Conservation (phyloP, 331 rosid species). For the Cydonia oblonga region DNA sequence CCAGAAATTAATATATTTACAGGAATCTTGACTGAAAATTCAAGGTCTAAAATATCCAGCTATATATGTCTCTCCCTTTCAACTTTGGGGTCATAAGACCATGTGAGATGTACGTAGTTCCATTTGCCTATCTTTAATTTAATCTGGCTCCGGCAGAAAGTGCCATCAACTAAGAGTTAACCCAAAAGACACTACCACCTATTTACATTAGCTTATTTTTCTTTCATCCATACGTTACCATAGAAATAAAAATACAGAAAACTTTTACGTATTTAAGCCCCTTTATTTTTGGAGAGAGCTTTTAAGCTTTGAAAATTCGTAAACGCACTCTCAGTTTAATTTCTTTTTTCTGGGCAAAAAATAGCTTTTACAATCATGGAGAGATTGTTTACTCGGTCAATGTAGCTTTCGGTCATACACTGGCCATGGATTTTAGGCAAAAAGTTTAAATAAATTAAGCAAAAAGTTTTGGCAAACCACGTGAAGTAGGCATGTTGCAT, state of each 20-base stretch:
- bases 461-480: conserved; percentile 26
- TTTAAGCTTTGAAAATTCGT: not conserved
- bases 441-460: not conserved
- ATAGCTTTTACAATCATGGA: not conserved
- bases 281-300: not conserved
- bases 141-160: not conserved
- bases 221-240: too few species aligned
- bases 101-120: not conserved
- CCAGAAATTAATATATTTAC: not conserved
- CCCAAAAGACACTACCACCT: not conserved
- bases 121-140: not conserved
- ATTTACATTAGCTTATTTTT: not conserved
- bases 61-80: not conserved
- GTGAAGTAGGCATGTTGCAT: conserved; percentile 33
- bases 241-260: too few species aligned
- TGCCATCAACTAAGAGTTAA: not conserved
- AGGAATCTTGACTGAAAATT: not conserved
- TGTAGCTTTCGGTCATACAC: not conserved
- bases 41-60: not conserved
- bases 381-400: not conserved
- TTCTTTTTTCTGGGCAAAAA: not conserved
- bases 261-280: not conserved
- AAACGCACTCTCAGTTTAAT: too few species aligned
- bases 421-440: not conserved
- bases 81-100: not conserved